Evolutionary conservation across 2,329 filamentous ascomycete species (phyloP).

Genomic region (Fusarium sulawesiense): DNA sequence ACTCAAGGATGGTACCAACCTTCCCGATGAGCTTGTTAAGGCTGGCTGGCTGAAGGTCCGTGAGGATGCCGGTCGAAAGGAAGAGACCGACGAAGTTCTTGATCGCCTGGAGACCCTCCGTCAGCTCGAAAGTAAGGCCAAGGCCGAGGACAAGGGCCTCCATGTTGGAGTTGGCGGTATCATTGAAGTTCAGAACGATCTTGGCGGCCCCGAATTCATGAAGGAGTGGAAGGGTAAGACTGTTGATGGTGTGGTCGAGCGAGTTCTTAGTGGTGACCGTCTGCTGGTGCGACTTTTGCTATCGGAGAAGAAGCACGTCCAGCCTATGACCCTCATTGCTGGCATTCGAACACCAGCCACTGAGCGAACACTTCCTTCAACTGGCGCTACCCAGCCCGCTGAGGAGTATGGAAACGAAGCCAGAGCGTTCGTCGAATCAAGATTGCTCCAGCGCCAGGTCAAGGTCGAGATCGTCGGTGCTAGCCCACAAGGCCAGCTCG

Average conservation of each 20-base stretch:
- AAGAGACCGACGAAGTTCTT: slow-evolving; percentile 81
- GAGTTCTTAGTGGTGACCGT: slow-evolving; percentile 90
- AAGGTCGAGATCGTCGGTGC: slow-evolving; percentile 85
- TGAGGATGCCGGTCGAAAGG: slow-evolving; percentile 92
- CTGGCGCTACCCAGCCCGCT: slow-evolving; percentile 82
- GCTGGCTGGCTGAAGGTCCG: slow-evolving; percentile 94
- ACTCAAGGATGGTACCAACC: slow-evolving; percentile 77
- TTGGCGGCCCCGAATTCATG: slow-evolving; percentile 82
- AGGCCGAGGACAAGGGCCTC: slow-evolving; percentile 81
- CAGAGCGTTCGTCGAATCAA: slow-evolving; percentile 84
- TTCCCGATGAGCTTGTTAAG: slow-evolving; percentile 86
- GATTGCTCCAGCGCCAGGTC: slow-evolving; percentile 87
- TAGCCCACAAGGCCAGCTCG: slow-evolving; percentile 90
- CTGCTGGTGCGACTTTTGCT: slow-evolving; percentile 85
- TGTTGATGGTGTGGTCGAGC: slow-evolving; percentile 88
- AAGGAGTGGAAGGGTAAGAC: slow-evolving; percentile 87
- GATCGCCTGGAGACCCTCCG: slow-evolving; percentile 82
- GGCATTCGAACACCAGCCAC: slow-evolving; percentile 92
- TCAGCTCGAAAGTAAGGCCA: slow-evolving; percentile 80
- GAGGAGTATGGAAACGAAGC: slow-evolving; percentile 94
- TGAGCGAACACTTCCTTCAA: slow-evolving; percentile 81
- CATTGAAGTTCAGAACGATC: slow-evolving; percentile 84
- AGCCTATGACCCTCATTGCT: slow-evolving; percentile 89
- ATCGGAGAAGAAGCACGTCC: slow-evolving; percentile 84
- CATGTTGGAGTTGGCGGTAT: slow-evolving; percentile 75